Percentiles rank a stretch among this genome's conserved stretches.
These are phyloP conservation scores for Fusarium austroafricanum DNA, from an alignment of 2,329 filamentous ascomycete genomes.

Conservation along the genomic window DNA sequence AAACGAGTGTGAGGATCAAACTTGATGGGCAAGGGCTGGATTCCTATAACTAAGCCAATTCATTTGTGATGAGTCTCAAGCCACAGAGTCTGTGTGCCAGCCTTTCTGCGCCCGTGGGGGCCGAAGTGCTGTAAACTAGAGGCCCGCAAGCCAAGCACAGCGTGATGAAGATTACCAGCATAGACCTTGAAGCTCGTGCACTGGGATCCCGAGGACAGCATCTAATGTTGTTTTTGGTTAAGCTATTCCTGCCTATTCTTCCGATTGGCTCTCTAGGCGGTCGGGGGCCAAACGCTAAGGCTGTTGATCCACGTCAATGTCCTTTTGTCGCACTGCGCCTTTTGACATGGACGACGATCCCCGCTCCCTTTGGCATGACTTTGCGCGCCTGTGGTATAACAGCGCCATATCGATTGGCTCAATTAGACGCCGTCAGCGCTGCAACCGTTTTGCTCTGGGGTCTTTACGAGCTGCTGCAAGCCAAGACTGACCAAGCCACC, in stretches of 20 bases:
- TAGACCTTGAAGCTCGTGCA: slow-evolving; percentile 35
- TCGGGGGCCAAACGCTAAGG: slow-evolving; percentile 43
- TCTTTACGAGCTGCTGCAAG: slow-evolving; percentile 31
- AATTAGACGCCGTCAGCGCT: slow-evolving; percentile 20
- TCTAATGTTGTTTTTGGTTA: slow-evolving; percentile 27
- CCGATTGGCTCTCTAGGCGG: slow-evolving; percentile 46
- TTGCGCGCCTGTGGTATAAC: slow-evolving; percentile 26
- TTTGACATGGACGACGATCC: slow-evolving; percentile 30
- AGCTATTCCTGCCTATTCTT: slow-evolving; percentile 45
- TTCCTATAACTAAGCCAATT: background rate
- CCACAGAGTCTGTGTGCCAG: slow-evolving; percentile 2
- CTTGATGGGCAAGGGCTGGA: background rate
- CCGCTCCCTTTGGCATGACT: slow-evolving; percentile 19
- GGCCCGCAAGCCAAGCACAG: slow-evolving; percentile 29
- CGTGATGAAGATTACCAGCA: slow-evolving; percentile 38
- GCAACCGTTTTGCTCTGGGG: slow-evolving; percentile 9
- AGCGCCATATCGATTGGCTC: slow-evolving; percentile 51
- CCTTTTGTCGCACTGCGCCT: slow-evolving; percentile 47
- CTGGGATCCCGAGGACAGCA: slow-evolving; percentile 24
- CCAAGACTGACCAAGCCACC: slow-evolving; percentile 35
- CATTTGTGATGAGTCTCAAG: slow-evolving; percentile 10
- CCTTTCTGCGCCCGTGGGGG: slow-evolving; percentile 15
- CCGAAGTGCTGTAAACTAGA: slow-evolving; percentile 12
- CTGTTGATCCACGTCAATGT: slow-evolving; percentile 49
- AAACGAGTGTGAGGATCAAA: background rate